These are phyloP conservation scores for Pyrenochaeta sp. DNA, from an alignment of 2,329 filamentous ascomycete species.

Conservation along the genomic window DNA sequence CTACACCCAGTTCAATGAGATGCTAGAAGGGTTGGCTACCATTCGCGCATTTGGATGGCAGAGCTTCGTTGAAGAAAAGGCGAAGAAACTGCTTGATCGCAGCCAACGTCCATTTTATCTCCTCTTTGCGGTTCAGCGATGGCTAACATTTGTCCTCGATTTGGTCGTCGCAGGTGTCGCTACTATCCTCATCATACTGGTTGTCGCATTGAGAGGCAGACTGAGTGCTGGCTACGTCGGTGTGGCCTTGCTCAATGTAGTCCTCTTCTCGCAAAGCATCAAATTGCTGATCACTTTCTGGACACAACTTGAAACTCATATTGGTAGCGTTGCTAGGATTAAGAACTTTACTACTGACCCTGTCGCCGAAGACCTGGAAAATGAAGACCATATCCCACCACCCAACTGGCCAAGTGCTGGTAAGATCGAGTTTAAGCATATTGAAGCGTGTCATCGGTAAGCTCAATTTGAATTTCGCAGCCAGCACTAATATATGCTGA, in stretches of 20 bases:
- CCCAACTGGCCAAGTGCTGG: constrained; percentile 55
- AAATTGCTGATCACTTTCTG: constrained; percentile 62
- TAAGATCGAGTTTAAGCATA: constrained; percentile 53
- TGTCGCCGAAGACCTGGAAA: constrained; percentile 61
- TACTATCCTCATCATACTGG: constrained; percentile 47
- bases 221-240: constrained; percentile 61
- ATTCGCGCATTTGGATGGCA: constrained; percentile 63
- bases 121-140: constrained; percentile 56
- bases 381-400: constrained; percentile 53
- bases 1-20: constrained; percentile 63
- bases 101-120: constrained; percentile 58
- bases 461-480: constrained; percentile 1
- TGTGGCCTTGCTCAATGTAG: constrained; percentile 62
- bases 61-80: constrained; percentile 49
- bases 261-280: constrained; percentile 62
- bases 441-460: constrained; percentile 57
- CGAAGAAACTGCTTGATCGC: constrained; percentile 48
- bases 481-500: not conserved
- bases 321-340: constrained; percentile 65
- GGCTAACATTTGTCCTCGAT: constrained; percentile 54
- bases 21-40: constrained; percentile 57
- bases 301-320: constrained; percentile 66
- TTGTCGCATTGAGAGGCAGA: constrained; percentile 45
- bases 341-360: constrained; percentile 61
- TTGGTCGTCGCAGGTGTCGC: constrained; percentile 52